Conservation (phyloP, 202 grass and related monocot species). For the Hordeum pubiflorum region DNA sequence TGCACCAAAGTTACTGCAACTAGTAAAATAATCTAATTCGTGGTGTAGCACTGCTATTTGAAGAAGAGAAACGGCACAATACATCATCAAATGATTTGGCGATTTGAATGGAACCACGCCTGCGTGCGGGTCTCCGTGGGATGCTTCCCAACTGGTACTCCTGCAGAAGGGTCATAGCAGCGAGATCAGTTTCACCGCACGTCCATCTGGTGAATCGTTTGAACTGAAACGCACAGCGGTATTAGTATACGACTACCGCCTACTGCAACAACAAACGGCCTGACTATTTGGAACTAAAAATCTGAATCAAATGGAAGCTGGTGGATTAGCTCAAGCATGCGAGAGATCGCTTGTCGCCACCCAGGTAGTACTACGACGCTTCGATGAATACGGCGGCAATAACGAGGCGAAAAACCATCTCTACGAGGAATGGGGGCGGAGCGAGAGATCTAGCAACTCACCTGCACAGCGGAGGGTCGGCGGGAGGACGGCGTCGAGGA, state of each 20-base stretch:
- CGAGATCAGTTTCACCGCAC: background rate
- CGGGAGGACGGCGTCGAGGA: background rate
- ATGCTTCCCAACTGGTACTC: background rate
- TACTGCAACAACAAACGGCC: background rate
- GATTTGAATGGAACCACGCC: background rate
- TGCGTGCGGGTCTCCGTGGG: background rate
- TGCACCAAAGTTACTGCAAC: conserved; percentile 16
- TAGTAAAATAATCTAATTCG: background rate
- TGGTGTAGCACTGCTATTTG: background rate
- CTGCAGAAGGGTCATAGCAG: conserved; percentile 10
- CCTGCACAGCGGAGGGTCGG: conserved; percentile 2
- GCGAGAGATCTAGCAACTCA: conserved; percentile 22
- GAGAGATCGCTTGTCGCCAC: background rate
- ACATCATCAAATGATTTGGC: conserved; percentile 37
- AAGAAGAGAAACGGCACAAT: background rate
- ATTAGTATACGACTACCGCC: background rate
- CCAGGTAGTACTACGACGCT: too few species aligned
- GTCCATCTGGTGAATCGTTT: background rate
- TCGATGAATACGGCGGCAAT: conserved; percentile 6
- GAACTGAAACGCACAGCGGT: background rate
- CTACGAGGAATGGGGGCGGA: background rate
- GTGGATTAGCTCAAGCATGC: background rate
- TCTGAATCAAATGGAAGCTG: background rate
- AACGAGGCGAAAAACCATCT: background rate
- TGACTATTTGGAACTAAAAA: background rate